A percentile compares a stretch with the other conserved stretches of the same genome.
These are phyloP conservation scores for Hortiboletus flavorubellus DNA, from an alignment of 768 basidiomycete species.

Conservation along the genomic window DNA sequence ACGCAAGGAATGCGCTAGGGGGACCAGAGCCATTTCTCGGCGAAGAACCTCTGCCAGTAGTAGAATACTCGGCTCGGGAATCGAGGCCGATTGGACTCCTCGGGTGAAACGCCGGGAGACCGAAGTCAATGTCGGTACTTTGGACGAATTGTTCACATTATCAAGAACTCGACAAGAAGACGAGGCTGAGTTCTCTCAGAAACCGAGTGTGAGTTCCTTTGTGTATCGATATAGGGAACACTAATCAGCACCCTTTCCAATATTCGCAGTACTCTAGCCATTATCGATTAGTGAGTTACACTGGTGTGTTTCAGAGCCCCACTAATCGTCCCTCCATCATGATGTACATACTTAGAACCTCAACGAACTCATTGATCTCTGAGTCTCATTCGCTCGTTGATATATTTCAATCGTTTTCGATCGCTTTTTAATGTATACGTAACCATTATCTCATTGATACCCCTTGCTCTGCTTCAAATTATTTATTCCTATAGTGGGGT, in stretches of 20 bases:
- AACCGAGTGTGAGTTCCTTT: conserved; percentile 14
- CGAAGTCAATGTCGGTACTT: conserved; percentile 7
- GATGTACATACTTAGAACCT: conserved; percentile 15
- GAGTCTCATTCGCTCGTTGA: not conserved
- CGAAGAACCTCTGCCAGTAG: conserved; percentile 8
- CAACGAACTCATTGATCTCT: conserved; percentile 23
- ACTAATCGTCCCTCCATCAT: not conserved
- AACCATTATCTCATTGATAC: not conserved
- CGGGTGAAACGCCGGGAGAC: conserved; percentile 8
- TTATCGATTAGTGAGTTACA: conserved; percentile 16
- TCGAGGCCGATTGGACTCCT: conserved; percentile 4
- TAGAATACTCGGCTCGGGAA: not conserved
- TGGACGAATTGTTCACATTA: conserved; percentile 1
- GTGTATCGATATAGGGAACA: not conserved
- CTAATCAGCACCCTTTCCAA: not conserved
- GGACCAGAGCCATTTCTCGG: conserved; percentile 8
- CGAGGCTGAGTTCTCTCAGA: conserved; percentile 13
- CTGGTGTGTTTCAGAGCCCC: not conserved
- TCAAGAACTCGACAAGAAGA: not conserved
- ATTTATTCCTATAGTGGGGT: not conserved
- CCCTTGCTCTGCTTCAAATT: not conserved
- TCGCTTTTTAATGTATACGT: not conserved
- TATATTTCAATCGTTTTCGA: not conserved
- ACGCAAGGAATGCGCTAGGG: conserved; percentile 11
- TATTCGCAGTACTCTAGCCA: conserved; percentile 23